These are phyloP conservation scores for Monascus purpureus DNA, from an alignment of 495 filamentous ascomycete species.

Conservation along the genomic window DNA sequence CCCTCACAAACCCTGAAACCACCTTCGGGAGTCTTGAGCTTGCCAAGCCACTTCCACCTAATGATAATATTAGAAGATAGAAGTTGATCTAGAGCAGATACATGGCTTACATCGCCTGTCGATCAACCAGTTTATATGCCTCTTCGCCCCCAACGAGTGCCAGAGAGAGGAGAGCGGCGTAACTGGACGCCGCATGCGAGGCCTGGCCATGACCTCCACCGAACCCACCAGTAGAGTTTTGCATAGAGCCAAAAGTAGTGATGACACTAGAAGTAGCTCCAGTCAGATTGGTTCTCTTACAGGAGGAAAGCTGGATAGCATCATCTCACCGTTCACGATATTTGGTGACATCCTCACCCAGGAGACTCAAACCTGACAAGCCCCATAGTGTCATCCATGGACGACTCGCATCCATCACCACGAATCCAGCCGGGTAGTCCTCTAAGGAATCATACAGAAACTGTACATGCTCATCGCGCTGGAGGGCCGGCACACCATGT, in stretches of 20 bases:
- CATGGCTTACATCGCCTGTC: conserved; percentile 49
- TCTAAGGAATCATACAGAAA: conserved; percentile 59
- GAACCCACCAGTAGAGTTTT: conserved; percentile 76
- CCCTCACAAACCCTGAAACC: conserved; percentile 67
- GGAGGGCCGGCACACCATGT: conserved; percentile 59
- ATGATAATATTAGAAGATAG: conserved; percentile 10
- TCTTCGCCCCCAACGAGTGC: conserved; percentile 62
- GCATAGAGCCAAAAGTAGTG: conserved; percentile 59
- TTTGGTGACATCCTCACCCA: conserved; percentile 60
- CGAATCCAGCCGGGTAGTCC: conserved; percentile 49
- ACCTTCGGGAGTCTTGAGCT: conserved; percentile 70
- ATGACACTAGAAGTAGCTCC: conserved; percentile 41
- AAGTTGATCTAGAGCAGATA: neutral
- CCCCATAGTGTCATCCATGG: conserved; percentile 95
- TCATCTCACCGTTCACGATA: conserved; percentile 48
- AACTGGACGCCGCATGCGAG: conserved; percentile 77
- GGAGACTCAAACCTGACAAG: conserved; percentile 51
- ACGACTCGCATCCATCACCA: conserved; percentile 62
- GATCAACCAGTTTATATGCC: conserved; percentile 61
- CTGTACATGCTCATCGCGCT: conserved; percentile 53
- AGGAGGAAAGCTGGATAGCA: conserved; percentile 3
- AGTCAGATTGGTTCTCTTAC: too few relatives aligned
- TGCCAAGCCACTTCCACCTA: conserved; percentile 74
- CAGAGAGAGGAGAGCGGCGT: conserved; percentile 67
- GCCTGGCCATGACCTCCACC: conserved; percentile 86